Evolutionary conservation across 805 yeast species (phyloP), one percentile per base, ranked within the genome.

Genomic region (Ogataea philodendri): DNA sequence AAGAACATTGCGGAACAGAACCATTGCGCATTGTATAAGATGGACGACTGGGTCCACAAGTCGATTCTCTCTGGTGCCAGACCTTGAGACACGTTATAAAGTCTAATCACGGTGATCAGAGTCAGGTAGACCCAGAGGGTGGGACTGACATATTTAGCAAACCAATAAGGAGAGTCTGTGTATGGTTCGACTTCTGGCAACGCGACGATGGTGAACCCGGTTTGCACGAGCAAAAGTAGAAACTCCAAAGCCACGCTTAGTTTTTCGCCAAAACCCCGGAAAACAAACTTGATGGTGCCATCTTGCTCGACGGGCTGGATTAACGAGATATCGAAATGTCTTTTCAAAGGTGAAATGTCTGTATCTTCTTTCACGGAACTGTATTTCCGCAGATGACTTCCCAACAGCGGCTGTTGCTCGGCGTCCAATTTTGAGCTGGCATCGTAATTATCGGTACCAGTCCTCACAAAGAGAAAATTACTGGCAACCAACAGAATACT

Each of bases 251-350:
- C 58, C 3, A 81, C 75, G 52, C 78, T 69, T 18, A 72, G 42
- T 44, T 78, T 70, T 45, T 83, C 90, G n/a, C 43, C 43, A 7
- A 60, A 49, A 17, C 67, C 63, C 54, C 84, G 74, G 35, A 59
- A 65, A 2, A 79, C 66, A 14, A 68, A 52, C 41, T 66, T 60
- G n/a, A 65, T 52, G 6, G 59, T 55, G 3, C 87, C 88, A 55
- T 79, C 80, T 7, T 69, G 67, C 40, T 72, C 72, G 2, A 71
- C 60, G 11, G 78, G 72, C 9, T 70, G 63, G 22, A 83, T 55
- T 14, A 72, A 69, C 13, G 72, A 66, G 20, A 83, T 67, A 46
- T 84, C 84, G 46, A 83, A 84, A 55, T 83, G 93, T 28, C 72
- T 72, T 20, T 74, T 74, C n/a, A n/a, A n/a, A 26, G 76, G 11